These are phyloP conservation scores for Pestalotiopsis sp. DNA, from an alignment of 2,329 filamentous ascomycete species.

Conservation along the genomic window DNA sequence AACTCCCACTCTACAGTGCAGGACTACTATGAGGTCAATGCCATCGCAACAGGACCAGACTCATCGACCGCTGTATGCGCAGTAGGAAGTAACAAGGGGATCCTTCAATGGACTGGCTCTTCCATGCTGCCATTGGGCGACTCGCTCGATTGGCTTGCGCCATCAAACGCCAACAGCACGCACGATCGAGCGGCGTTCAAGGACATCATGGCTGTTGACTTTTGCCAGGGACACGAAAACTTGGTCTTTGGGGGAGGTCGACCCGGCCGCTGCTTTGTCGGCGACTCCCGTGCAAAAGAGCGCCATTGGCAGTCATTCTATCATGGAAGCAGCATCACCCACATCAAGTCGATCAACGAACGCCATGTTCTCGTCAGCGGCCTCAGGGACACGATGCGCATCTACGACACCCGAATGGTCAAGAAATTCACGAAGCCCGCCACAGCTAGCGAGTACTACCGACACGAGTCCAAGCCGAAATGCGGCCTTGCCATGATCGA, in stretches of 20 bases:
- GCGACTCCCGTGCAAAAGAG: conserved; percentile 43
- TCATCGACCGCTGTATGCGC: conserved; percentile 41
- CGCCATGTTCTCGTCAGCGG: conserved; percentile 57
- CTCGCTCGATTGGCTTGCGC: conserved; percentile 34
- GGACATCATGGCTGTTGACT: conserved; percentile 53
- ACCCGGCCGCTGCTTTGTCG: conserved; percentile 44
- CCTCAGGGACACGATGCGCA: conserved; percentile 47
- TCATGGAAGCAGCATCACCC: conserved; percentile 46
- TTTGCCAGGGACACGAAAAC: conserved; percentile 42
- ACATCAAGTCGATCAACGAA: conserved; percentile 49
- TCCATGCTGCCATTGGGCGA: conserved; percentile 13
- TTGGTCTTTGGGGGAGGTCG: conserved; percentile 55
- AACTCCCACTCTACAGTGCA: too few relatives aligned
- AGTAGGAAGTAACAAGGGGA: conserved; percentile 50
- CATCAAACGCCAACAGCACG: conserved; percentile 9
- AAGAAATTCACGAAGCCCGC: conserved; percentile 43
- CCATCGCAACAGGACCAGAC: conserved; percentile 38
- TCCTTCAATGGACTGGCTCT: conserved; percentile 39
- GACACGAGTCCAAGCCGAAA: conserved; percentile 26
- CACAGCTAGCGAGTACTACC: conserved; percentile 49
- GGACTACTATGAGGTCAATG: conserved; percentile 37
- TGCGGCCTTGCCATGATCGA: conserved; percentile 33
- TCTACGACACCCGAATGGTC: conserved; percentile 59
- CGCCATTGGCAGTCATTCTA: conserved; percentile 21
- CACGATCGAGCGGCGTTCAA: conserved; percentile 17